phyloP scores from a whole-genome alignment of 2,329 filamentous ascomycete genomes.

The Trichoderma citrinoviride region DNA sequence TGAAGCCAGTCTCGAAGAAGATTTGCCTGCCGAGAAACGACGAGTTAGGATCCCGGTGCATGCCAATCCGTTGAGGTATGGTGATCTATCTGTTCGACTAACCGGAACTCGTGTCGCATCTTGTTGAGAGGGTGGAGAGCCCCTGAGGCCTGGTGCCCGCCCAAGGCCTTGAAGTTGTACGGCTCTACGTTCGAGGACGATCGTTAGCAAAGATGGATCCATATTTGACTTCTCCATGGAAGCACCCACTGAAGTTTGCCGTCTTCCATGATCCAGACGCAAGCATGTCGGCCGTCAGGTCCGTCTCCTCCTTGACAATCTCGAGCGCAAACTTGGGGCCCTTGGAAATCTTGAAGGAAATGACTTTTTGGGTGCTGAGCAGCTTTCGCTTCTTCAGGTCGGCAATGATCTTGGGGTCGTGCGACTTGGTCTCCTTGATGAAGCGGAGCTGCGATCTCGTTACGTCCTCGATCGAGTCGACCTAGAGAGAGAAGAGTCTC shows the following conservation, averaged over 20 bases:
- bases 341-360: conserved; percentile 80
- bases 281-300: conserved; percentile 92
- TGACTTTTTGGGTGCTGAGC: conserved; percentile 76
- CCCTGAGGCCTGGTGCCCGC: conserved; percentile 59
- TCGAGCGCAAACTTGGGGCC: conserved; percentile 85
- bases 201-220: neutral
- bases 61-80: rapidly evolving
- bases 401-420: conserved; percentile 72
- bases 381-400: conserved; percentile 94
- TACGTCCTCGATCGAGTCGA: conserved; percentile 74
- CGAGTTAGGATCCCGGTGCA: neutral
- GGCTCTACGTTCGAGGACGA: conserved; percentile 44
- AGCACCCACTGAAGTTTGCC: conserved; percentile 67
- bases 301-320: conserved; percentile 89
- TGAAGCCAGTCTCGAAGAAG: conserved; percentile 99
- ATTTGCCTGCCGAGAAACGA: conserved; percentile 55
- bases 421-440: conserved; percentile 67
- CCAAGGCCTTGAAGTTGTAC: conserved; percentile 71
- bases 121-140: conserved; percentile 78
- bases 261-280: conserved; percentile 86
- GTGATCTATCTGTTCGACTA: neutral
- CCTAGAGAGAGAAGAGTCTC: conserved; percentile 36
- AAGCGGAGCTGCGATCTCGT: conserved; percentile 72
- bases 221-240: conserved; percentile 32
- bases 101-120: conserved; percentile 87